Conservation (phyloP, 2,329 filamentous ascomycete species). For the Canariomyces notabilis region DNA sequence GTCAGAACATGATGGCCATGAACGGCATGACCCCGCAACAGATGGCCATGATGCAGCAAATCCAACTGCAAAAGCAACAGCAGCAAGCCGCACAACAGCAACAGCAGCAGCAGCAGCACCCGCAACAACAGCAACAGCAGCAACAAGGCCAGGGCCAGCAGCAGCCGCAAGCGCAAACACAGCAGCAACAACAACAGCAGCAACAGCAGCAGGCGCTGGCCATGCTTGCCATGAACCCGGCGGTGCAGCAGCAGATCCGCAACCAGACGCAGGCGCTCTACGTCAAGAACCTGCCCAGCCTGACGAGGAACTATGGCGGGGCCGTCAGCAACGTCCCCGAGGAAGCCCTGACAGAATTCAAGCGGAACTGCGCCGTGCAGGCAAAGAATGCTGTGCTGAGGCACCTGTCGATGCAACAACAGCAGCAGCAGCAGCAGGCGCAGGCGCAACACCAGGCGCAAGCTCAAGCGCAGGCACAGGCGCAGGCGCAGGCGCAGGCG, state of each 20-base stretch:
- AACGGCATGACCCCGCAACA: conserved; percentile 14
- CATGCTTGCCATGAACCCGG: conserved; percentile 5
- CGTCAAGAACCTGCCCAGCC: conserved; percentile 32
- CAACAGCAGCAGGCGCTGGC: conserved; percentile 11
- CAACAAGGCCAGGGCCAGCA: conserved; percentile 24
- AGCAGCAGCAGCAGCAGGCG: conserved; percentile 1
- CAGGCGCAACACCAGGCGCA: conserved; percentile 14
- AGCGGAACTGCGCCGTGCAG: conserved; percentile 36
- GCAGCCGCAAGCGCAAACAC: conserved; percentile 28
- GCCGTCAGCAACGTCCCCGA: conserved; percentile 40
- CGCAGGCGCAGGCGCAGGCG: conserved; percentile 17
- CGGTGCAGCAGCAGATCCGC: conserved; percentile 15
- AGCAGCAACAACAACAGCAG: conserved; percentile 28
- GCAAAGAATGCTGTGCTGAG: conserved; percentile 36
- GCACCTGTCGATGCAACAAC: conserved; percentile 20
- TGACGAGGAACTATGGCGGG: conserved; percentile 37
- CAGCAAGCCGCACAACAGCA: conserved; percentile 25
- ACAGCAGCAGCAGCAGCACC: conserved; percentile 31
- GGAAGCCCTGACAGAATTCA: conserved; percentile 42
- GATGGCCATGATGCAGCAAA: conserved; percentile 34
- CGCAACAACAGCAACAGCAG: conserved; percentile 22
- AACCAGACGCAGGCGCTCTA: conserved; percentile 32
- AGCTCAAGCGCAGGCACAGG: conserved; percentile 19
- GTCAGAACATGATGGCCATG: conserved; percentile 23
- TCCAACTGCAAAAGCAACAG: conserved; percentile 35